Conservation (phyloP, 805 yeast genomes). For the Barnettozyma populi region DNA sequence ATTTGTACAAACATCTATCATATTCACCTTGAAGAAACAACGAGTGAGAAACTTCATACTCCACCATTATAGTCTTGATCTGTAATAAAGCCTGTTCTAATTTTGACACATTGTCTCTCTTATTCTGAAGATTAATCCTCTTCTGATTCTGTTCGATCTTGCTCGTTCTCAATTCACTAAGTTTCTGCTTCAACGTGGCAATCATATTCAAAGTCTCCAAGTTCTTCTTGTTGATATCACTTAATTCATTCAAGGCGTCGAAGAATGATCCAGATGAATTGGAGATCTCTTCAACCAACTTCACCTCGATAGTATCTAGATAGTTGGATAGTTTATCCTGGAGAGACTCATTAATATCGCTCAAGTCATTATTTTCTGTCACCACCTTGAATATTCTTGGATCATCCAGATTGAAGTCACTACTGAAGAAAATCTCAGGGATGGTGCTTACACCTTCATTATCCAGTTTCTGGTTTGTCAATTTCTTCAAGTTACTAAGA, state of each 20-base stretch:
- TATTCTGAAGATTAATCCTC: constrained; percentile 43
- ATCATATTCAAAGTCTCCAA: constrained; percentile 44
- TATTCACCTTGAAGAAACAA: constrained; percentile 40
- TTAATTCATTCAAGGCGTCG: constrained; percentile 75
- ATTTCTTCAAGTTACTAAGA: constrained; percentile 23
- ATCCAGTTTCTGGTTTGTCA: constrained; percentile 20
- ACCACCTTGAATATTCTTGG: constrained; percentile 79
- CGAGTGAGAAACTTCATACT: constrained; percentile 45
- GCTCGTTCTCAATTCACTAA: constrained; percentile 41
- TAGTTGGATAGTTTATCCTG: constrained; percentile 80
- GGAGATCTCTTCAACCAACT: constrained; percentile 76
- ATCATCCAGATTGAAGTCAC: constrained; percentile 76
- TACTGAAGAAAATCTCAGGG: constrained; percentile 64
- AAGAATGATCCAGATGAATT: constrained; percentile 81
- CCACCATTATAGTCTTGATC: constrained; percentile 39
- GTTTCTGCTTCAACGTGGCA: constrained; percentile 37
- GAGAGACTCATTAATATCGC: constrained; percentile 47
- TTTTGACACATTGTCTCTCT: constrained; percentile 52
- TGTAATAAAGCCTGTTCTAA: constrained; percentile 57
- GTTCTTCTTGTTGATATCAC: constrained; percentile 53
- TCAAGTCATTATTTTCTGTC: constrained; percentile 51
- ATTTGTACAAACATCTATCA: constrained; percentile 49
- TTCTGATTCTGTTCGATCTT: constrained; percentile 48
- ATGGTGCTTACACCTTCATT: constrained; percentile 35
- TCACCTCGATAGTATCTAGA: constrained; percentile 78